These are phyloP conservation scores for Pilasporangium apinafurcum DNA, from an alignment of 352 stramenopile genomes.

Conservation along the genomic window DNA sequence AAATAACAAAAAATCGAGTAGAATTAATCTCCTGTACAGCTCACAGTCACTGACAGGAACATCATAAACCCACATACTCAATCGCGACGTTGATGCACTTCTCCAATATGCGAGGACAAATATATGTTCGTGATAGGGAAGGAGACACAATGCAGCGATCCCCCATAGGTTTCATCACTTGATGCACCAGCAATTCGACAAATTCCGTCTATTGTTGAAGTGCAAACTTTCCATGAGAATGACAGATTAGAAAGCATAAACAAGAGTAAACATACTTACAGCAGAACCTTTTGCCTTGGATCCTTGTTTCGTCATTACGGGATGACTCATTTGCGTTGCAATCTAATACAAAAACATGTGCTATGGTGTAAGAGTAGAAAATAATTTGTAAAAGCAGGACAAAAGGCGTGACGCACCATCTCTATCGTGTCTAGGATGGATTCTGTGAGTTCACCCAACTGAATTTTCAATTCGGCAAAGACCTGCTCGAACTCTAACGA, in stretches of 20 bases:
- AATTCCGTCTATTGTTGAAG: slow-evolving; percentile 29
- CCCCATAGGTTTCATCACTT: slow-evolving; percentile 38
- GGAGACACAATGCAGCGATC: slow-evolving; percentile 28
- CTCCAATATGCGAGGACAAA: slow-evolving; percentile 47
- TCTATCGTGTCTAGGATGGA: slow-evolving; percentile 43
- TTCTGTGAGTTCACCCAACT: slow-evolving; percentile 49
- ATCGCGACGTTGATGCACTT: slow-evolving; percentile 48
- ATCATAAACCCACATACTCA: slow-evolving; percentile 20
- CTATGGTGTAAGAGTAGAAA: too few relatives aligned
- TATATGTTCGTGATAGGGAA: slow-evolving; percentile 29
- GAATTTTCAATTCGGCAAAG: slow-evolving; percentile 37
- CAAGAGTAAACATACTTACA: neutral
- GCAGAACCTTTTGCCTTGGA: slow-evolving; percentile 7
- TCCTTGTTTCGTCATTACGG: slow-evolving; percentile 1
- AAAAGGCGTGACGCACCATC: slow-evolving; percentile 17
- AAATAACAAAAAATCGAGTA: neutral
- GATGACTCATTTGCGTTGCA: slow-evolving; percentile 4
- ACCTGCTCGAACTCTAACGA: slow-evolving; percentile 39
- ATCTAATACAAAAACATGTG: too few relatives aligned
- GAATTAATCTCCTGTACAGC: neutral
- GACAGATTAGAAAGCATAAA: neutral
- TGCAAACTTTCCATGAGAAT: neutral
- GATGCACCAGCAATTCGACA: slow-evolving; percentile 38
- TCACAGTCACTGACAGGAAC: neutral
- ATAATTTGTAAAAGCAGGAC: too few relatives aligned